Conservation (phyloP, 2,329 filamentous ascomycete species). For the Stagonosporopsis cucurbitacearum region DNA sequence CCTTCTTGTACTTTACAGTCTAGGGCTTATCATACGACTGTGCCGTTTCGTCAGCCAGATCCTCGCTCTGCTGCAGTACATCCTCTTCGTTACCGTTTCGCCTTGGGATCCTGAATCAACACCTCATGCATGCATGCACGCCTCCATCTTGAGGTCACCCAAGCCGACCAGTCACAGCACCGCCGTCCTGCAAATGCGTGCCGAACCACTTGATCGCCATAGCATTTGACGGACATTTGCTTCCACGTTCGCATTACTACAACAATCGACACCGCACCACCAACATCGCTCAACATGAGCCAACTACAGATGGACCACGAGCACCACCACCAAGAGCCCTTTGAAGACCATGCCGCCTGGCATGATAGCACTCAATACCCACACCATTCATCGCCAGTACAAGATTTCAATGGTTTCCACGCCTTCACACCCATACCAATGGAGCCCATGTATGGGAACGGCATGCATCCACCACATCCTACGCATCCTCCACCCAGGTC, state of each 20-base stretch:
- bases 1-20: conserved; percentile 26
- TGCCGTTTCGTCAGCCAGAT: conserved; percentile 37
- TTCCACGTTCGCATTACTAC: conserved; percentile 34
- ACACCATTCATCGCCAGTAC: conserved; percentile 49
- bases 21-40: conserved; percentile 34
- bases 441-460: conserved; percentile 48
- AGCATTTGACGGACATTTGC: conserved; percentile 37
- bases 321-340: conserved; percentile 43
- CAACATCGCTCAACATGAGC: conserved; percentile 44
- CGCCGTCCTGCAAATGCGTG: conserved; percentile 43
- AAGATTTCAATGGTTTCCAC: conserved; percentile 50
- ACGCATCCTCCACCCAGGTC: conserved; percentile 39
- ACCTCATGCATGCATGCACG: conserved; percentile 50
- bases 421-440: conserved; percentile 48
- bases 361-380: conserved; percentile 41
- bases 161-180: conserved; percentile 39
- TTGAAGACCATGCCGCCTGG: conserved; percentile 47
- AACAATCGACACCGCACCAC: conserved; percentile 23
- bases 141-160: conserved; percentile 41
- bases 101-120: conserved; percentile 43
- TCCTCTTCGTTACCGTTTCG: conserved; percentile 37
- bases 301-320: conserved; percentile 53
- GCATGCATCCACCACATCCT: conserved; percentile 49
- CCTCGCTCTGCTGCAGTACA: conserved; percentile 32
- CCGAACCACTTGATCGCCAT: conserved; percentile 31